Percentiles rank a stretch among this genome's conserved stretches.
phyloP scores from a whole-genome alignment of 78 protist genomes.

The Anaeramoeba flamelloides region DNA sequence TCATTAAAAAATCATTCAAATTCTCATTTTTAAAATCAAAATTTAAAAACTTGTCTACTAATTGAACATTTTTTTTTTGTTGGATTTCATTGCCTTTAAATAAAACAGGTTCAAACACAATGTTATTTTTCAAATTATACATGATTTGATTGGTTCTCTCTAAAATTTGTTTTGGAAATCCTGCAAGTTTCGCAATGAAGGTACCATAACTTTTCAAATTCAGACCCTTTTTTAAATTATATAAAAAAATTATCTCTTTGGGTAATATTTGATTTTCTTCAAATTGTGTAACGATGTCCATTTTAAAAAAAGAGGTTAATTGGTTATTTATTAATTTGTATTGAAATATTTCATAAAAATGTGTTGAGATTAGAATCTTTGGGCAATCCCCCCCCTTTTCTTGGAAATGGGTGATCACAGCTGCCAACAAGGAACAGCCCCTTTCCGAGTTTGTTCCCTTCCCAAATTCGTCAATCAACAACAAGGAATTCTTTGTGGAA shows the following conservation, averaged over 20 bases:
- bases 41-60: background rate
- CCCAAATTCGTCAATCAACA: conserved; percentile 45
- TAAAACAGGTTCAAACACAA: background rate
- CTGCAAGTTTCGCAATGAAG: background rate
- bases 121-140: background rate
- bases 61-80: background rate
- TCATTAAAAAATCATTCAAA: background rate
- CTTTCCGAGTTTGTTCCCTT: conserved; percentile 29
- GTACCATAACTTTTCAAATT: background rate
- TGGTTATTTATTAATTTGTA: background rate
- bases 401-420: background rate
- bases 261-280: background rate
- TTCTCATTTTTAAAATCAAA: background rate
- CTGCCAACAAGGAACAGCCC: conserved; percentile 8
- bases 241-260: background rate
- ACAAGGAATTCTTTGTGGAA: conserved; percentile 10
- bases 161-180: background rate
- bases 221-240: background rate
- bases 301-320: background rate
- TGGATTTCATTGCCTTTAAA: background rate
- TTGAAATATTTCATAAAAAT: conserved; percentile 18
- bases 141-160: background rate
- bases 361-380: conserved; percentile 5
- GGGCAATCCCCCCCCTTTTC: background rate
- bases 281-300: background rate